phyloP scores from a whole-genome alignment of 192 early-diverging fungal genomes.

The Mycoemilia scoparia region DNA sequence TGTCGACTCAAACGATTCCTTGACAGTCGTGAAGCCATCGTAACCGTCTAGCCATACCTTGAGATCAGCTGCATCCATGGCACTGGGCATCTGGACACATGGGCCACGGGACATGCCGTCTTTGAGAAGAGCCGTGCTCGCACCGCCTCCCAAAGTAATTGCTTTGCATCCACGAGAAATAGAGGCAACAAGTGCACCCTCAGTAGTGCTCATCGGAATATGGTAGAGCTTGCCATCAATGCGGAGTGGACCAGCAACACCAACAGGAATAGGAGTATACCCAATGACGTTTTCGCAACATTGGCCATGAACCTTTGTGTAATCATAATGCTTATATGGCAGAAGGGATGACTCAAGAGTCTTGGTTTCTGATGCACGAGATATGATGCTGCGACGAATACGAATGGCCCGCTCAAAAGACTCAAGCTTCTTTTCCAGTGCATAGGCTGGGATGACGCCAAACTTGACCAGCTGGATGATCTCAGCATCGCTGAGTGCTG shows the following conservation, averaged over 20 bases:
- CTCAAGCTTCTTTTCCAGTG: slow-evolving; percentile 68
- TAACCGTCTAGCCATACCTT: slow-evolving; percentile 55
- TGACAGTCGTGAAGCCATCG: slow-evolving; percentile 40
- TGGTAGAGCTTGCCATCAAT: slow-evolving; percentile 68
- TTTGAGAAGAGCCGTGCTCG: slow-evolving; percentile 49
- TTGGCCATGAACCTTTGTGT: slow-evolving; percentile 68
- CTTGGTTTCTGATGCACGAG: slow-evolving; percentile 42
- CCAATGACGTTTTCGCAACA: slow-evolving; percentile 97
- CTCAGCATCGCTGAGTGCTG: slow-evolving; percentile 52
- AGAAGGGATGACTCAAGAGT: slow-evolving; percentile 44
- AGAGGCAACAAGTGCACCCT: slow-evolving; percentile 78
- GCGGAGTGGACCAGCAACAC: slow-evolving; percentile 72
- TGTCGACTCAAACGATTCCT: slow-evolving; percentile 68
- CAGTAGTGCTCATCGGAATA: slow-evolving; percentile 91
- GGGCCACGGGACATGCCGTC: slow-evolving; percentile 92
- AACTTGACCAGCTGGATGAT: slow-evolving; percentile 45
- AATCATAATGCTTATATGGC: slow-evolving; percentile 76
- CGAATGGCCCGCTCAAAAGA: slow-evolving; percentile 69
- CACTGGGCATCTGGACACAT: slow-evolving; percentile 66
- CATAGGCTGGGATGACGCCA: slow-evolving; percentile 62
- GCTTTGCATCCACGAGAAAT: slow-evolving; percentile 90
- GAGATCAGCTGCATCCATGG: slow-evolving; percentile 40
- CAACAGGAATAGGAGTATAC: slow-evolving; percentile 78
- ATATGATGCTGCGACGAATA: slow-evolving; percentile 62
- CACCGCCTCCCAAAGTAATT: slow-evolving; percentile 73